Percentiles rank a stretch among this genome's conserved stretches.
Conservation (phyloP, 2,329 filamentous ascomycete genomes). For the Calonectria honghensis region DNA sequence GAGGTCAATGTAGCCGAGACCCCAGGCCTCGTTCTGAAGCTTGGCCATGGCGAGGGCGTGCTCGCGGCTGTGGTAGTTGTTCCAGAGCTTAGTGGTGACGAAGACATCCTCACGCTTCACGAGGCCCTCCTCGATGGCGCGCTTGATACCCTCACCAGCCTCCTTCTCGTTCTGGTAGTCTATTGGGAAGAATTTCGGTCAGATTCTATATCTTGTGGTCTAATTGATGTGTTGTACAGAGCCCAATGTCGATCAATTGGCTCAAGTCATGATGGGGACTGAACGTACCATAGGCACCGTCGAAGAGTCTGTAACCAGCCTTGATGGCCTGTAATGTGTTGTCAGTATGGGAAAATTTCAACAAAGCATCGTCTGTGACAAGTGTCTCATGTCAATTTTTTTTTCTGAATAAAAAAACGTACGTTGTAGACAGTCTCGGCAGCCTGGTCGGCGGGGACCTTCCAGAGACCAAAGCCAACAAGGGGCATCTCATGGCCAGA, state of each 20-base stretch:
- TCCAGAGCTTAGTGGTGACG: constrained; percentile 93
- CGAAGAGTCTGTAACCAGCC: constrained; percentile 71
- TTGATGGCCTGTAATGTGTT: constrained; percentile 65
- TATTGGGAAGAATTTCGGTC: constrained; percentile 14
- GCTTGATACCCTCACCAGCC: constrained; percentile 78
- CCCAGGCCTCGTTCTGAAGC: constrained; percentile 86
- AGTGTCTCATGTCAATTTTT: background rate
- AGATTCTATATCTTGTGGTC: background rate
- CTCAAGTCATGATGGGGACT: constrained; percentile 7
- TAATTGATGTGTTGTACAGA: constrained; percentile 4
- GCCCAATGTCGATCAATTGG: background rate
- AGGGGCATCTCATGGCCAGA: constrained; percentile 54
- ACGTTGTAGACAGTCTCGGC: constrained; percentile 78
- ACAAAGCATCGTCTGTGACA: background rate
- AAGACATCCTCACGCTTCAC: constrained; percentile 87
- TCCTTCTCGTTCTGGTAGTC: constrained; percentile 80
- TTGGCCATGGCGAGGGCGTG: constrained; percentile 82
- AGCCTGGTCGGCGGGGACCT: constrained; percentile 70
- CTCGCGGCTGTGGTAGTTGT: constrained; percentile 88
- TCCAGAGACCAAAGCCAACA: constrained; percentile 82
- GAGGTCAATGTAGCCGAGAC: constrained; percentile 89
- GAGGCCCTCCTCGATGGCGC: constrained; percentile 73
- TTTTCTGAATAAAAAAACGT: constrained; percentile 28
- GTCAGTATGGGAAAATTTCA: constrained; percentile 3
- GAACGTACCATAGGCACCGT: constrained; percentile 65